Evolutionary conservation across 805 yeast genomes (phyloP), one percentile per base, ranked within the genome.

Genomic region (Candida tibetensis): DNA sequence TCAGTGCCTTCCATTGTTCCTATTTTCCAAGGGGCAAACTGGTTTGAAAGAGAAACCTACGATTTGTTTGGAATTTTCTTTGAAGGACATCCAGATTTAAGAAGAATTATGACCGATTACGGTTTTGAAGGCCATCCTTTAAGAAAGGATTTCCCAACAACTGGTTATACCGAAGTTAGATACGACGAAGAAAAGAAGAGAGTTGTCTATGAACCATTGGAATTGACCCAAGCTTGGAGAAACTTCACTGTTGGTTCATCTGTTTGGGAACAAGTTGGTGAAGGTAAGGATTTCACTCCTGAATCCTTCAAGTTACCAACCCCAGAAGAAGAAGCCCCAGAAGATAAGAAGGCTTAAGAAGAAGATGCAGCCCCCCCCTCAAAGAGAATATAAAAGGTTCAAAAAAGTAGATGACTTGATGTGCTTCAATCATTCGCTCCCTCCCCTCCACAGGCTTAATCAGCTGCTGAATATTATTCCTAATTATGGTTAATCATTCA

Each of bases 61-160:
- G 95, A 87, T 60, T 71, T 87, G 77, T 87, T 77, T 59, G 95
- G 95, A 30, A 77, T 87, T 42, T 85, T 85, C 64, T 87, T 87
- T 56, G 91, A 84, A 64, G 86, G 83, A 43, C 95, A 87, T 63
- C 95, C 95, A 4, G 95, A 86, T 63, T 72, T 86, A 57, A 80
- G 95, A 68, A 76, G 95, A 67, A 85, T 86, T 62, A 76, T 86
- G 80, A 86, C 95, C 39, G 95, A 86, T 65, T 86, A 86, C 62
- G 95, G 95, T 16, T 86, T 87, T 53, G 95, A 85, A 65, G 95
- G 95, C 37, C 93, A 86, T 59, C 95, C 95, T 10, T 74, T 86
- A 58, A 78, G 95, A 65, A 87, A 87, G 63, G 95, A 87, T 64
- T 87, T 87, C 83, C 95, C 95, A 51, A 81, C 91, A 30, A 84